These are phyloP conservation scores for Citrus hindsii DNA, from an alignment of 345 rosid genomes.

Conservation along the genomic window DNA sequence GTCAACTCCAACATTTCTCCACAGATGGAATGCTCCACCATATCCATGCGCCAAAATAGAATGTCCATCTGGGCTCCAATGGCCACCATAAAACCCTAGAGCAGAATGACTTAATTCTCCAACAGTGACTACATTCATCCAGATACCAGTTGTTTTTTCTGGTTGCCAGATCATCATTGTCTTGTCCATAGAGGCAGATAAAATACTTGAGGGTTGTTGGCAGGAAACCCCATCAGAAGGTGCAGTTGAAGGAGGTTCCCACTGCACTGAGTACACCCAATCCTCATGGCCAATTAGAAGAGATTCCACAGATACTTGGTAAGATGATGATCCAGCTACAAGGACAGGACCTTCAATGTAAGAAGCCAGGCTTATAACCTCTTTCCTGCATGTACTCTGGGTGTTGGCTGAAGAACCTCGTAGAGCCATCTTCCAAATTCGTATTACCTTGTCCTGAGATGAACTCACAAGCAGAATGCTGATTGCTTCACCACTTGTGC, in stretches of 20 bases:
- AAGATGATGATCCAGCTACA: slow-evolving; percentile 57
- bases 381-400: slow-evolving; percentile 37
- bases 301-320: slow-evolving; percentile 91
- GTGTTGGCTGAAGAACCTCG: slow-evolving; percentile 28
- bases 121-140: slow-evolving; percentile 97
- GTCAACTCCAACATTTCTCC: slow-evolving; percentile 68
- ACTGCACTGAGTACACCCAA: slow-evolving; percentile 96
- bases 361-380: slow-evolving; percentile 66
- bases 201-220: slow-evolving; percentile 68
- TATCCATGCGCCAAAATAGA: slow-evolving; percentile 90
- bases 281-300: slow-evolving; percentile 96
- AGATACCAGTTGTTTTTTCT: slow-evolving; percentile 75
- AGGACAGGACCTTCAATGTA: slow-evolving; percentile 89
- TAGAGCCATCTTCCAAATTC: slow-evolving; percentile 76
- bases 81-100: slow-evolving; percentile 96
- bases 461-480: slow-evolving; percentile 84
- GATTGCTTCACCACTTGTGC: slow-evolving; percentile 30
- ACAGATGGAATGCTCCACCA: slow-evolving; percentile 87
- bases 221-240: slow-evolving; percentile 26
- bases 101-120: slow-evolving; percentile 97
- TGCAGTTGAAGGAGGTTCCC: slow-evolving; percentile 66
- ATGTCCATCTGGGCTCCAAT: slow-evolving; percentile 70
- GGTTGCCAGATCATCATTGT: slow-evolving; percentile 99
- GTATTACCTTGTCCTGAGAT: slow-evolving; percentile 90
- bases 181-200: slow-evolving; percentile 97